Evolutionary conservation across 2,329 filamentous ascomycete genomes (phyloP), one percentile per base, ranked within the genome.

Genomic region (Cladosporium phlei): DNA sequence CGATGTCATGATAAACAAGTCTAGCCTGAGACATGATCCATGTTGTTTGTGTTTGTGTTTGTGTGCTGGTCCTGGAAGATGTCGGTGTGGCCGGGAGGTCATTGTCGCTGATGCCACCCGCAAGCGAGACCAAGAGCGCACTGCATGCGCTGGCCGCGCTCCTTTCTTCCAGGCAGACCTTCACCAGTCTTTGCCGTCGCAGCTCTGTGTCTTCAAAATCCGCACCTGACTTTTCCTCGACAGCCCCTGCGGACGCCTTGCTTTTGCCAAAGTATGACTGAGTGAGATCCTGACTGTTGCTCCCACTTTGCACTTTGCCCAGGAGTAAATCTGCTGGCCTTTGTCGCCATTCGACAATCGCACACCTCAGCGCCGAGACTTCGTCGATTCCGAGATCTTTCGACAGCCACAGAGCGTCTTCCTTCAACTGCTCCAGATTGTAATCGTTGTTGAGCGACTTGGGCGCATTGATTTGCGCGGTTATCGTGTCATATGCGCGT

Each of bases 361-460:
- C 83, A 33, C 95, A 75, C 50, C 93, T 80, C 59, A 98, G 73
- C 20, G 91, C 89, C 10, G 84, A 80, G 33, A 93, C 73, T 64
- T 96, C 83, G 65, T 93, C 88, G 54, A 96, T 80, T 34, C 79
- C 76, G 40, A 83, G 80, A 60, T 84, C 80, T 58, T 85, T 80
- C 66, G 88, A 90, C 52, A 98, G 72, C 89, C 90, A 97, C 55
- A 85, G 65, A 25, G 88, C 79, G 70, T 97, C 90, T 37, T 80
- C 79, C 69, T 95, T 95, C 64, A 97, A 80, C 60, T 85, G 73
- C 29, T 85, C 81, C 55, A 95, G 74, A 60, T 90, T 80, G 62
- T 85, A 87, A 47, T 79, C 78, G 30, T 79, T 77, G 57, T 79
- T 80, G 10, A 79, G 72, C 4, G 79, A 79, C 14, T 85, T 81